Evolutionary conservation across 495 filamentous ascomycete genomes (phyloP), one percentile per base, ranked within the genome.

Genomic region (Aspergillus bridgeri): DNA sequence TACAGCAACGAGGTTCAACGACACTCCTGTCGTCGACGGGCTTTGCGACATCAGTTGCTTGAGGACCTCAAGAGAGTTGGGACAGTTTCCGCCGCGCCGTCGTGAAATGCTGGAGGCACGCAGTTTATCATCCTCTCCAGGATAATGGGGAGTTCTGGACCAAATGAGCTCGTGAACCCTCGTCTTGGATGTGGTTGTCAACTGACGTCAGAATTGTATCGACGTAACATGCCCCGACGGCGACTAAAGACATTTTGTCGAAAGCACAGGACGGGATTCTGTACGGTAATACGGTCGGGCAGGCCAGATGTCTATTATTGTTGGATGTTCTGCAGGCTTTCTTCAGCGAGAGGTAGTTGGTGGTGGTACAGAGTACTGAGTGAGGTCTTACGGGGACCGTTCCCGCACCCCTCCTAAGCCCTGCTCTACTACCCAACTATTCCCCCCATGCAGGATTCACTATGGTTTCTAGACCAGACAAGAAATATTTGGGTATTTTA

Each of bases 61-160:
- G 21, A 91, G 73, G 3, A 91, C 86, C 60, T 89, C 81, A 46
- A 89, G 78, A 4, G 82, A 83, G 59, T 91, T 90, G 29, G 85
- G 82, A 57, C 83, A 86, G 68, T 91, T 91, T 15, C 87, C 87
- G 33, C 88, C 88, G 3, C 87, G 81, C 22, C 87, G 81, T n/a
- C 78, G 79, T 46, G 75, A 69, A 48, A 87, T 60, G 18, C 58
- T 74, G 5, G 82, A 79, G 20, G 87, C 87, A 53, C 88, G 85
- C 25, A 88, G 76, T 72, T 90, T 91, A 47, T 84, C 78, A 76
- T 91, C 88, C 69, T 89, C 87, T 17, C 60, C 69, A 18, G 88
- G 88, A 63, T 83, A 91, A 63, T 83, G 66, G 29, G 83, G 79
- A 27, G 88, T 82, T 59, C 87, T 89, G 56, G 43, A 27, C 29